Percentiles rank a stretch among this genome's conserved stretches.
These are phyloP conservation scores for Colletotrichum falcatum DNA, from an alignment of 2,329 filamentous ascomycete species.

Conservation along the genomic window DNA sequence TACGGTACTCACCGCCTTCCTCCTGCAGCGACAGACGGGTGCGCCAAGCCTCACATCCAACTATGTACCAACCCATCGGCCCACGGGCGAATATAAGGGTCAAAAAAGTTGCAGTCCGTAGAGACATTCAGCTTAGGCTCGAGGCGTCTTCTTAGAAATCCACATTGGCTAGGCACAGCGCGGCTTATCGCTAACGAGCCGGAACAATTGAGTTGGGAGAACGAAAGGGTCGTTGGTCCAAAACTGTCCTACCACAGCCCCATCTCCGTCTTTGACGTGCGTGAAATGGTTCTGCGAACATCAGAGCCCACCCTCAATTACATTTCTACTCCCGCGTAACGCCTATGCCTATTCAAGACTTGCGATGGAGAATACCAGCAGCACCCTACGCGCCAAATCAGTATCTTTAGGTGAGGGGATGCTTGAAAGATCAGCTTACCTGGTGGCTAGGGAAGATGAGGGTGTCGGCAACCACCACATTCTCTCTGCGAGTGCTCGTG, in stretches of 20 bases:
- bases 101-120: not conserved
- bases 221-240: not conserved
- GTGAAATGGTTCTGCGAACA: not conserved
- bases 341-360: slow-evolving; percentile 29
- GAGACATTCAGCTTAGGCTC: not conserved
- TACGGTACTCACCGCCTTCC: too few relatives aligned
- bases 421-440: slow-evolving; percentile 63
- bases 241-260: not conserved
- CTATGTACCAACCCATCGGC: too few relatives aligned
- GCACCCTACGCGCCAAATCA: slow-evolving; percentile 45
- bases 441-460: slow-evolving; percentile 91
- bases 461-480: slow-evolving; percentile 90
- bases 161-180: not conserved
- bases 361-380: slow-evolving; percentile 49
- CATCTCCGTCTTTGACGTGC: not conserved
- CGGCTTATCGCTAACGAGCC: not conserved
- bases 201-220: not conserved
- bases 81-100: not conserved
- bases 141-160: not conserved
- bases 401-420: slow-evolving; percentile 10
- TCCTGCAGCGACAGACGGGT: not conserved
- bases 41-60: not conserved
- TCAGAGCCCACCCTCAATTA: not conserved
- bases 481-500: slow-evolving; percentile 83
- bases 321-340: too few relatives aligned